Evolutionary conservation across 441 rosid species (phyloP).

Genomic region (Omphalea diandra): DNA sequence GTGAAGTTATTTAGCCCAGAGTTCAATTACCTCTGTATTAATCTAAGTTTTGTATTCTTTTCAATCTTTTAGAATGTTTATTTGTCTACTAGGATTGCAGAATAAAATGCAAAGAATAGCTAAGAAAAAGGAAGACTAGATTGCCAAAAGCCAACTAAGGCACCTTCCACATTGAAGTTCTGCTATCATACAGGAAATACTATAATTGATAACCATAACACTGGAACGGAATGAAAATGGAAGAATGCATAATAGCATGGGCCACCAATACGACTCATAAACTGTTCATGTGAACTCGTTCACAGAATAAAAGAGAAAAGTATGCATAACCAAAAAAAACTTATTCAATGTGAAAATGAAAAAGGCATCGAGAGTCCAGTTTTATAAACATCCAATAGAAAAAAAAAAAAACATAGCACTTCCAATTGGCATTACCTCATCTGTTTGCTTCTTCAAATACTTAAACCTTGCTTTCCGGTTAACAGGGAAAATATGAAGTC

Average conservation of each 20-base stretch:
- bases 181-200: neutral
- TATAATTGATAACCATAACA: neutral
- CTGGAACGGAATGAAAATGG: neutral
- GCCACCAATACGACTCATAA: neutral
- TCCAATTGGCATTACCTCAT: conserved; percentile 51
- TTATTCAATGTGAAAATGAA: conserved; percentile 6
- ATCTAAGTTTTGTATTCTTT: neutral
- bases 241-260: neutral
- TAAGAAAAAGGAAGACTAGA: neutral
- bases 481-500: conserved; percentile 70
- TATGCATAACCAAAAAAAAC: neutral
- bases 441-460: conserved; percentile 55
- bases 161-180: neutral
- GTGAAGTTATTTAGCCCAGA: neutral
- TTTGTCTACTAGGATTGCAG: neutral
- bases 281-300: neutral
- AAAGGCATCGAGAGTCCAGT: neutral
- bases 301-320: neutral
- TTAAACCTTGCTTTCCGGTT: conserved; percentile 60
- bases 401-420: neutral
- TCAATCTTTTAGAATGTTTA: neutral
- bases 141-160: neutral
- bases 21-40: neutral
- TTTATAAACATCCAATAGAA: neutral
- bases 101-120: neutral